Evolutionary conservation across 1,284 basidiomycete species (phyloP), one percentile per base, ranked within the genome.

Genomic region (Boletus putidus): DNA sequence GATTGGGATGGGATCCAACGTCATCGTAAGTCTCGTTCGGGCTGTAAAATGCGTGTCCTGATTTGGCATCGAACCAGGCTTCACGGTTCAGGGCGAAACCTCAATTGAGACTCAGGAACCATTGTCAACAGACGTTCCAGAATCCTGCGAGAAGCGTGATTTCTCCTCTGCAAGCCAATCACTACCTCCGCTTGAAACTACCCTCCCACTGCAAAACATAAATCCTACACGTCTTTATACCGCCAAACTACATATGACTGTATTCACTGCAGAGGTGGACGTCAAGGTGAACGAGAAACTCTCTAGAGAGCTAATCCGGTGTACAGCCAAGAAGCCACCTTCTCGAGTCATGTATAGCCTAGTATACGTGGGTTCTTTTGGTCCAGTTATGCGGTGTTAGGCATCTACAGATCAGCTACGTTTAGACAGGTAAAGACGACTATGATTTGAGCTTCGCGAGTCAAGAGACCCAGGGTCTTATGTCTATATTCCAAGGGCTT

Each of bases 241-340:
- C n/a, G n/a, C n/a, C n/a, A 79, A 82, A 35, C 66, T 86, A 31
- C 79, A 84, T 36, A 88, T 98, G 23, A 82, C 87, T 20, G 86
- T 96, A 35, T 96, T 92, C 67, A 87, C 91, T 27, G 94, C 92
- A 0, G 86, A 92, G 48, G 82, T 96, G 42, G 82, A 83, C 58
- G 91, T 97, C 23, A 81, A 79, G 21, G 77, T 96, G 5, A 86
- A 89, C 60, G 79, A 84, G 61, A 88, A 91, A 61, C 84, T 95
- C 62, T 82, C 83, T 1, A 73, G 81, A 3, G 96, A 98, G 72
- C 80, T 99, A 36, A 84, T 94, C 66, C 82, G 96, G 51, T 93
- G 94, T 12, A 99, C 96, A 1, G 98, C 98, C 82, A 99, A 99
- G 79, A 88, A 92, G 44, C 91, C 94, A 0, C 97, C 97, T 0